A percentile compares a stretch with the other conserved stretches of the same genome.
These are phyloP conservation scores for Colletotrichum tamarilloi DNA, from an alignment of 2,329 filamentous ascomycete genomes.

Conservation along the genomic window DNA sequence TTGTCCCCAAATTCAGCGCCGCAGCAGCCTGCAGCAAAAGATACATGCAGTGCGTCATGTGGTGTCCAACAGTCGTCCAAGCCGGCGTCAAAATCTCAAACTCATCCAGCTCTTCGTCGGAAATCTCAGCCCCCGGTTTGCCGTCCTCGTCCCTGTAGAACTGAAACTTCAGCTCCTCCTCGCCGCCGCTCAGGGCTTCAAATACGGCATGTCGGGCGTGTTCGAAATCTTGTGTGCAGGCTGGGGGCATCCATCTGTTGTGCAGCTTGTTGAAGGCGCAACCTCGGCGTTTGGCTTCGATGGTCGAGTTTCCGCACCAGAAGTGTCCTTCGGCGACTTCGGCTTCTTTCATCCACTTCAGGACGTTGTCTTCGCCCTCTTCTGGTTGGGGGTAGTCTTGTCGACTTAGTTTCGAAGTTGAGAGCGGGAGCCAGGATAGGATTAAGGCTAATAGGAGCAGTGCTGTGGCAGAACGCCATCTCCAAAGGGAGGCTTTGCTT, in stretches of 20 bases:
- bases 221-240: slow-evolving; percentile 9
- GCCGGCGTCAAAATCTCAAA: slow-evolving; percentile 3
- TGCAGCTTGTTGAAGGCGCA: slow-evolving; percentile 24
- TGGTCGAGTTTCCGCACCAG: slow-evolving; percentile 14
- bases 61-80: slow-evolving; percentile 13
- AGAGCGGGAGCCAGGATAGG: neutral
- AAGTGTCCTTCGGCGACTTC: neutral
- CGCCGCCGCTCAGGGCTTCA: neutral
- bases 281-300: neutral
- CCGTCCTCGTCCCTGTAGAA: slow-evolving; percentile 11
- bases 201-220: neutral
- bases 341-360: slow-evolving; percentile 23
- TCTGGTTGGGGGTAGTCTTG: slow-evolving; percentile 8
- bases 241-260: slow-evolving; percentile 18
- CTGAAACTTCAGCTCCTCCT: neutral
- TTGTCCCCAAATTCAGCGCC: neutral
- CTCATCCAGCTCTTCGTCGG: neutral
- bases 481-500: neutral
- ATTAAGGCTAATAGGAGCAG: neutral
- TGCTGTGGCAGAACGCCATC: neutral
- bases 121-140: neutral
- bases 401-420: neutral
- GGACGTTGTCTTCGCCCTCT: slow-evolving; percentile 10
- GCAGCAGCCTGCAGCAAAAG: slow-evolving; percentile 15
- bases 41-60: slow-evolving; percentile 24